Evolutionary conservation across 2,329 filamentous ascomycete species (phyloP).

Genomic region (Colletotrichum karsti): DNA sequence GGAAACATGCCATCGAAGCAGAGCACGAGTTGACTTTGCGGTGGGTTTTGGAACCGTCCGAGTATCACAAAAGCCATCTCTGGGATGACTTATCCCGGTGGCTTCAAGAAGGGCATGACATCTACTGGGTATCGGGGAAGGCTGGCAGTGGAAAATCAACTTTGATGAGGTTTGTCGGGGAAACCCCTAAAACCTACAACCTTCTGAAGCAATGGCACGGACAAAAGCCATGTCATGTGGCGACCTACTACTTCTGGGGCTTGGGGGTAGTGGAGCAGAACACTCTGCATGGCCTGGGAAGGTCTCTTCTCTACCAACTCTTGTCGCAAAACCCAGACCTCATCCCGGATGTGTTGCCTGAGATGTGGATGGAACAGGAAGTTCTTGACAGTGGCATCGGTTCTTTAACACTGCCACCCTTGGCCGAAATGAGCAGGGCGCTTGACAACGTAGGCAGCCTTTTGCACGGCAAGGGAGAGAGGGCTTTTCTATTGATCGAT

Average conservation of each 20-base stretch:
- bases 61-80: neutral
- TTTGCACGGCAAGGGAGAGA: no score
- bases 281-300: neutral
- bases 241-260: neutral
- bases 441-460: no score
- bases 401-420: no score
- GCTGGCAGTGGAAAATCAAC: slow-evolving; percentile 26
- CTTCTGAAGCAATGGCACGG: neutral
- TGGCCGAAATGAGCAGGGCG: no score
- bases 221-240: neutral
- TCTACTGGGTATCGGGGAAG: slow-evolving; percentile 24
- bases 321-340: neutral
- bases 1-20: neutral
- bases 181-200: neutral
- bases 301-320: neutral
- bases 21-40: neutral
- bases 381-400: neutral
- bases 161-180: slow-evolving; percentile 13
- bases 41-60: neutral
- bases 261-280: neutral
- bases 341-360: neutral
- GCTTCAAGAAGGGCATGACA: neutral
- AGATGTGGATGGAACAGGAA: neutral
- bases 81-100: neutral
- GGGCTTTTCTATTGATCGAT: neutral